Percentiles rank a stretch among this genome's conserved stretches.
phyloP scores from a whole-genome alignment of 352 stramenopile genomes.

The Globisporangium canariense region DNA sequence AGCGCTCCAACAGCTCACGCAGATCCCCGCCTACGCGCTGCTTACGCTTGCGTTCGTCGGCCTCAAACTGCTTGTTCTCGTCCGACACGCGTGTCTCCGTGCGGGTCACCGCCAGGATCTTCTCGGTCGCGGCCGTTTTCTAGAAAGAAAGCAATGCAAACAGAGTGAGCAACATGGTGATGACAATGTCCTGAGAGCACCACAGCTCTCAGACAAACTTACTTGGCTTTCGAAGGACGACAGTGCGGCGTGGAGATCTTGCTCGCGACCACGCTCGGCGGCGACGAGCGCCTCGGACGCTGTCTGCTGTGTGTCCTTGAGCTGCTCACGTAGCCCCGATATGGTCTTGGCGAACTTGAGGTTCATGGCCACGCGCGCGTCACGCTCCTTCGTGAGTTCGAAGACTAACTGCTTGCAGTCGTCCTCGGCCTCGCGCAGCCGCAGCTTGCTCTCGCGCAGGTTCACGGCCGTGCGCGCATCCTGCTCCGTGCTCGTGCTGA shows the following conservation, averaged over 20 bases:
- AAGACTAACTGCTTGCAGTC: constrained; percentile 59
- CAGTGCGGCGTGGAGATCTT: constrained; percentile 24
- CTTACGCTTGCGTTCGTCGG: constrained; percentile 50
- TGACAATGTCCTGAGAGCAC: not conserved
- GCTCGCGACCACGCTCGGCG: constrained; percentile 38
- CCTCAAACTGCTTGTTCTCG: constrained; percentile 38
- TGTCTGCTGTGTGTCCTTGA: constrained; percentile 37
- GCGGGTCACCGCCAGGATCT: constrained; percentile 28
- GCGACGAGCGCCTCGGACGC: constrained; percentile 33
- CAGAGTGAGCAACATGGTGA: not conserved
- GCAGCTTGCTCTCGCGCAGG: constrained; percentile 47
- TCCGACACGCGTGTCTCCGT: constrained; percentile 32
- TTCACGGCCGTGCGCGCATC: constrained; percentile 29
- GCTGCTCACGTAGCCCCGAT: constrained; percentile 36
- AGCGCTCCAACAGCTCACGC: constrained; percentile 39
- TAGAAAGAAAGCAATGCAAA: not conserved
- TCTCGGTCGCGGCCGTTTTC: constrained; percentile 33
- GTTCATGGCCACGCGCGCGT: constrained; percentile 26
- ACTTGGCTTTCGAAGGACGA: constrained; percentile 20
- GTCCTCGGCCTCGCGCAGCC: constrained; percentile 59
- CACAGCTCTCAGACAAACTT: not conserved
- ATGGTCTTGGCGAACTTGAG: constrained; percentile 33
- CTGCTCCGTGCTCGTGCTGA: constrained; percentile 56
- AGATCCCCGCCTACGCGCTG: constrained; percentile 36
- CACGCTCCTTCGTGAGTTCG: constrained; percentile 42